phyloP scores from a whole-genome alignment of 176 grass and related monocot genomes.

The Thinopyrum elongatum region DNA sequence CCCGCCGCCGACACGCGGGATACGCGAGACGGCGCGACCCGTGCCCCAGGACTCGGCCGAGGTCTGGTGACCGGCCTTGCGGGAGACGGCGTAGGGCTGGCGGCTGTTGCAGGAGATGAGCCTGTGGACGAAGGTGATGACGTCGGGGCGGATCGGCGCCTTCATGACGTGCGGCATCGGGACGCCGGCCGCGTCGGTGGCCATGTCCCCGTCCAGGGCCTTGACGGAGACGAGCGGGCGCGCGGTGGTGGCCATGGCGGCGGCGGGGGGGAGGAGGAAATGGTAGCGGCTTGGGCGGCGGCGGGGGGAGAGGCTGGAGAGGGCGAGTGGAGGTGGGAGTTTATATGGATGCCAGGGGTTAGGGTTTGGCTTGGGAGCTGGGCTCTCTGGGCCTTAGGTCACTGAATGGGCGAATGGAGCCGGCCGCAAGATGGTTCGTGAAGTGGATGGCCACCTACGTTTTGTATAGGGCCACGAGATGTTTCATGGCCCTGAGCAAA shows the following conservation, averaged over 20 bases:
- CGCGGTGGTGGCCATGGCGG: conserved; percentile 45
- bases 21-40: conserved; percentile 79
- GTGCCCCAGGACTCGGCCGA: conserved; percentile 82
- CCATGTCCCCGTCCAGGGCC: conserved; percentile 55
- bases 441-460: too few relatives aligned
- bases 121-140: conserved; percentile 43
- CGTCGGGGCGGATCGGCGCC: conserved; percentile 50
- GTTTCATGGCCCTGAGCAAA: too few relatives aligned
- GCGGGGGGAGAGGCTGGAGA: background rate
- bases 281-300: background rate
- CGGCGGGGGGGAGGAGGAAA: too few relatives aligned
- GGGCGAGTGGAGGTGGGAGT: background rate
- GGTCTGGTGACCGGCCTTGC: conserved; percentile 78
- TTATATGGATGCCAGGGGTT: background rate
- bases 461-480: too few relatives aligned
- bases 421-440: too few relatives aligned
- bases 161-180: conserved; percentile 52
- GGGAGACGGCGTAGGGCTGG: conserved; percentile 79
- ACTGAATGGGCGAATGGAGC: background rate
- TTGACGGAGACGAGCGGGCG: conserved; percentile 62
- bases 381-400: conserved; percentile 7
- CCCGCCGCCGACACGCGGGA: conserved; percentile 72
- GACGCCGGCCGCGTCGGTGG: conserved; percentile 36
- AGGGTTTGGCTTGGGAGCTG: conserved; percentile 16
- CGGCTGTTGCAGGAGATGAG: conserved; percentile 70